Conservation (phyloP, 495 filamentous ascomycete species). For the Corynascus novoguineensis region DNA sequence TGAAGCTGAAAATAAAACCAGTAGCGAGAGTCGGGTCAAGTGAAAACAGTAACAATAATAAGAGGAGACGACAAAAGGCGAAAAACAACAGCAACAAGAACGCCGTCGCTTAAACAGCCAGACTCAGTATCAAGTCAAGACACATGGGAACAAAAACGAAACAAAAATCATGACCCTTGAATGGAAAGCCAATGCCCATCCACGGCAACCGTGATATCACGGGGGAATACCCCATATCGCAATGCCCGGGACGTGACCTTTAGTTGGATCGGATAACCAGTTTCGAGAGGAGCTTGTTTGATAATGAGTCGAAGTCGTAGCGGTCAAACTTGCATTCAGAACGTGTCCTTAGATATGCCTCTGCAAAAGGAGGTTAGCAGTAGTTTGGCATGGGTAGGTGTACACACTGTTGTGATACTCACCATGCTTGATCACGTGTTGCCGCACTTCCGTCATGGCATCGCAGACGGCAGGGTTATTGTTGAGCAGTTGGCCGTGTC, state of each 20-base stretch:
- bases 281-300: slow-evolving; percentile 90
- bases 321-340: slow-evolving; percentile 70
- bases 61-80: slow-evolving; percentile 8
- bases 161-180: slow-evolving; percentile 11
- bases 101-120: slow-evolving; percentile 26
- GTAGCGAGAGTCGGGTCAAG: slow-evolving; percentile 16
- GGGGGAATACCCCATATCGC: slow-evolving; percentile 16
- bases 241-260: slow-evolving; percentile 13
- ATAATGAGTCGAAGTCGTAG: slow-evolving; percentile 84
- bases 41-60: slow-evolving; percentile 29
- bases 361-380: slow-evolving; percentile 31
- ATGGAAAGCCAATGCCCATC: background rate
- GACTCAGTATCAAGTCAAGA: background rate
- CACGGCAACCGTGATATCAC: slow-evolving; percentile 17
- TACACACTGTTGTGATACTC: slow-evolving; percentile 33
- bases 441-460: slow-evolving; percentile 86
- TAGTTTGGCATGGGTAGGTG: background rate
- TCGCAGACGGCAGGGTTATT: slow-evolving; percentile 87
- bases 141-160: slow-evolving; percentile 12
- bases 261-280: slow-evolving; percentile 90
- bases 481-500: slow-evolving; percentile 79
- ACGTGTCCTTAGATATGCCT: slow-evolving; percentile 52
- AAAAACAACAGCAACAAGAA: slow-evolving; percentile 1
- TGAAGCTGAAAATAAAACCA: slow-evolving; percentile 11
- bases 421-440: slow-evolving; percentile 87